phyloP scores from a whole-genome alignment of 306 rosid genomes.

The Canavalia gladiata region DNA sequence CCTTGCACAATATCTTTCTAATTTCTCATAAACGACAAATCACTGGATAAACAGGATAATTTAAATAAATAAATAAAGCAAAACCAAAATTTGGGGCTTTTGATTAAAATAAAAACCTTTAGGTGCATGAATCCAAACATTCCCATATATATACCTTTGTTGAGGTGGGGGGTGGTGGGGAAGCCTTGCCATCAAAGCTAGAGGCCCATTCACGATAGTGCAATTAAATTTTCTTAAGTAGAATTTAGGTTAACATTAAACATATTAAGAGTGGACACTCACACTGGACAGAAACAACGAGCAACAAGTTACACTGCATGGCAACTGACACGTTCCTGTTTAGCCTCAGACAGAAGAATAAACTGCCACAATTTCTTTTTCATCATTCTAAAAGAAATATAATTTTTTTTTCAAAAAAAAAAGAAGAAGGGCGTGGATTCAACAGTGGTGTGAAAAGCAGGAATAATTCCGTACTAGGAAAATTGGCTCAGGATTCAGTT shows the following conservation, averaged over 20 bases:
- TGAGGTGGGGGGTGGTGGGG: slow-evolving; percentile 39
- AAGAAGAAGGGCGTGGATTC: slow-evolving; percentile 17
- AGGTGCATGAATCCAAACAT: slow-evolving; percentile 49
- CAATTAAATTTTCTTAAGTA: background rate
- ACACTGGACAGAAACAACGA: slow-evolving; percentile 31
- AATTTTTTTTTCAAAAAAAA: background rate
- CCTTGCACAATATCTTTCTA: slow-evolving; percentile 23
- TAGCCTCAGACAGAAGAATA: slow-evolving; percentile 31
- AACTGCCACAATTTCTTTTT: slow-evolving; percentile 20
- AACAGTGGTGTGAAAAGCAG: slow-evolving; percentile 48
- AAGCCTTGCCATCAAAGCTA: slow-evolving; percentile 36
- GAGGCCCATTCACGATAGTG: slow-evolving; percentile 28
- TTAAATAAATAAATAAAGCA: background rate
- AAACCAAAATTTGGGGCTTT: slow-evolving; percentile 22
- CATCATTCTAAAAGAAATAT: background rate
- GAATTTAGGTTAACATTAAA: slow-evolving; percentile 41
- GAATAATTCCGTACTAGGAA: slow-evolving; percentile 60
- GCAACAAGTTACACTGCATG: slow-evolving; percentile 50
- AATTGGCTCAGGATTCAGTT: slow-evolving; percentile 53
- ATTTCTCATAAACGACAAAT: slow-evolving; percentile 37
- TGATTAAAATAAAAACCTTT: slow-evolving; percentile 8
- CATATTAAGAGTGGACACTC: background rate
- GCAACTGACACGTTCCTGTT: slow-evolving; percentile 47
- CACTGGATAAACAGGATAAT: slow-evolving; percentile 14
- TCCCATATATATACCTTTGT: slow-evolving; percentile 22